Evolutionary conservation across 441 rosid species (phyloP), one percentile per base, ranked within the genome.

Genomic region (Bruguiera hainesii): DNA sequence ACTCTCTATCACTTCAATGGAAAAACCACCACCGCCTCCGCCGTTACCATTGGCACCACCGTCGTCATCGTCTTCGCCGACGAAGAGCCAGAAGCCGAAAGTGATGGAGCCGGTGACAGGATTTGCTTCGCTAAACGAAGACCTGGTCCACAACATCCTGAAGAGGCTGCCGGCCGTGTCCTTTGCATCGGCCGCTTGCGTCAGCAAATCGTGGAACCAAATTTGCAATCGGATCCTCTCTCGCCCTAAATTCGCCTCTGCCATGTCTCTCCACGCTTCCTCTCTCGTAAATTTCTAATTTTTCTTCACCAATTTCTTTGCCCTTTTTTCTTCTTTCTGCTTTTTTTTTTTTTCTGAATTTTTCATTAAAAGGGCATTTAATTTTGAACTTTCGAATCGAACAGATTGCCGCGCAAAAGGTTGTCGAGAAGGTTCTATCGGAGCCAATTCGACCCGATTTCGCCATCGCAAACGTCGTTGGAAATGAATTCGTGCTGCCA

Each of bases 401-500:
- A 48, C 76, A 90, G 97, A 61, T 64, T 65, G 91, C 85, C 63
- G 23, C 78, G 25, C 61, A 74, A 73, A 92, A 90, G 80, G 94
- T 81, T 61, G 46, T 87, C 30, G 87, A 85, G 29, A 85, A 84
- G 80, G 91, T 85, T 64, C 75, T 90, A 29, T 84, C 87, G 11
- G 78, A 82, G 69, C 96, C 98, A 11, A 86, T 93, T 63, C 85
- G 89, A 56, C 97, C 97, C 19, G 81, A 90, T 75, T 93, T 89
- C 62, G 94, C 85, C 21, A 83, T 89, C 30, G 95, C 90, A 18
- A 81, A 72, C 56, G 80, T 76, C 64, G 26, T 65, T 65, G 83
- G 83, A 48, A 51, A 33, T 56, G 75, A 68, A 50, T 65, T 67
- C 74, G 29, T 42, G 59, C n/a, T 74, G 80, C 56, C 69, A 31